A percentile compares a stretch with the other conserved stretches of the same genome.
These are phyloP conservation scores for Mimosa bimucronata DNA, from an alignment of 306 rosid genomes.

Conservation along the genomic window DNA sequence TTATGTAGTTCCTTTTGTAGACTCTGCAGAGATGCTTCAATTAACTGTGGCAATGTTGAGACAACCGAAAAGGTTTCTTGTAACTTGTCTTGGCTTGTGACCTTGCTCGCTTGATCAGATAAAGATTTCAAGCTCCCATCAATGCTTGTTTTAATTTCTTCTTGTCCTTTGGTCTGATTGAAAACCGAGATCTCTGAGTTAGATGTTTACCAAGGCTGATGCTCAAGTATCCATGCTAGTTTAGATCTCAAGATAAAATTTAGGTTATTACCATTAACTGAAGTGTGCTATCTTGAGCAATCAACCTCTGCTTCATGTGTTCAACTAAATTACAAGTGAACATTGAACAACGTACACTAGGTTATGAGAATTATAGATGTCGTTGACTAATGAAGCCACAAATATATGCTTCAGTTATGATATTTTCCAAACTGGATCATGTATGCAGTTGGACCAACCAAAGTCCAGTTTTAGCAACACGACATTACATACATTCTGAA, in stretches of 20 bases:
- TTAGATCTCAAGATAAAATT: conserved; percentile 32
- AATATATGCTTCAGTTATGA: conserved; percentile 20
- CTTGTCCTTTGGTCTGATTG: conserved; percentile 80
- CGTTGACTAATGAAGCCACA: neutral
- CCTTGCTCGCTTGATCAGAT: conserved; percentile 59
- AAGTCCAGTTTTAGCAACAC: conserved; percentile 6
- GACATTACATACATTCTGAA: neutral
- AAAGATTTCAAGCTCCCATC: conserved; percentile 71
- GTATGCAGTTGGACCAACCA: conserved; percentile 8
- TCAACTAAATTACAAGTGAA: conserved; percentile 61
- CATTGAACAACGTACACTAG: conserved; percentile 28
- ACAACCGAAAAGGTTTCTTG: conserved; percentile 64
- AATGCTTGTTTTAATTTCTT: conserved; percentile 68
- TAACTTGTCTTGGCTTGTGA: conserved; percentile 57
- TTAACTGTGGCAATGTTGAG: conserved; percentile 65
- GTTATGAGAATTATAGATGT: conserved; percentile 16
- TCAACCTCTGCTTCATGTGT: conserved; percentile 71
- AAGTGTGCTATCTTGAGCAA: conserved; percentile 65
- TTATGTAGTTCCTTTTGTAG: conserved; percentile 55
- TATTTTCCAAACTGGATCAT: conserved; percentile 8
- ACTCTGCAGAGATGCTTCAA: conserved; percentile 64
- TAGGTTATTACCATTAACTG: conserved; percentile 68
- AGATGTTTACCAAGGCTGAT: conserved; percentile 26
- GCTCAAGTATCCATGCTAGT: conserved; percentile 34
- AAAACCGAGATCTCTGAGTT: conserved; percentile 37